Evolutionary conservation across 1,284 basidiomycete species (phyloP).

Genomic region (Moniliophthora roreri): DNA sequence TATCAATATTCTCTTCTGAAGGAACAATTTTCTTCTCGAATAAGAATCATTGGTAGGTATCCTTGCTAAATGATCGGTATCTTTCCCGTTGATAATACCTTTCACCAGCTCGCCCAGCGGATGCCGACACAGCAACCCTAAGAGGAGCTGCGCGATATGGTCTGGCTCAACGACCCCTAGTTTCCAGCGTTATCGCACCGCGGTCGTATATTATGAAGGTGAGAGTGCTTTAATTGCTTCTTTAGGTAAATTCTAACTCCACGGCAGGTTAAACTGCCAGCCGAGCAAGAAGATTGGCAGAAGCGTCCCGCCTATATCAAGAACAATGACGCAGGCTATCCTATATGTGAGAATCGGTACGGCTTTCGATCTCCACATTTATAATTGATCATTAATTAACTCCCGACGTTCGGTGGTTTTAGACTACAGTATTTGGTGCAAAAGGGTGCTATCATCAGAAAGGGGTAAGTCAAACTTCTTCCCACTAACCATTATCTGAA

Average conservation of each 20-base stretch:
- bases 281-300: conserved; percentile 74
- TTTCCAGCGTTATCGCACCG: conserved; percentile 76
- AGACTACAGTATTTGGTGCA: conserved; percentile 81
- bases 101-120: no score
- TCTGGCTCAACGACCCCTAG: conserved; percentile 68
- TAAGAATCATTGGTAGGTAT: conserved; percentile 72
- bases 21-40: conserved; percentile 62
- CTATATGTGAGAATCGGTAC: conserved; percentile 81
- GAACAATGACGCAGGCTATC: conserved; percentile 68
- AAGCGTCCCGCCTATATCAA: conserved; percentile 81
- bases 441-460: conserved; percentile 80
- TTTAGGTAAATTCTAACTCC: not conserved
- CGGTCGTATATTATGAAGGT: conserved; percentile 84
- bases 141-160: conserved; percentile 83
- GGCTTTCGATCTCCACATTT: conserved; percentile 18
- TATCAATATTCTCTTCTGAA: conserved; percentile 26
- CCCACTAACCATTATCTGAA: conserved; percentile 14
- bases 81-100: no score
- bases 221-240: conserved; percentile 4
- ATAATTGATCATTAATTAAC: conserved; percentile 19
- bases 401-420: conserved; percentile 25
- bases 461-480: conserved; percentile 54
- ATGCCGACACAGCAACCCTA: conserved; percentile 81
- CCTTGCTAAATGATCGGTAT: no score
- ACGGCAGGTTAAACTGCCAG: conserved; percentile 74